Evolutionary conservation across 2,329 filamentous ascomycete genomes (phyloP), one percentile per base, ranked within the genome.

Genomic region (Xylariales sp.): DNA sequence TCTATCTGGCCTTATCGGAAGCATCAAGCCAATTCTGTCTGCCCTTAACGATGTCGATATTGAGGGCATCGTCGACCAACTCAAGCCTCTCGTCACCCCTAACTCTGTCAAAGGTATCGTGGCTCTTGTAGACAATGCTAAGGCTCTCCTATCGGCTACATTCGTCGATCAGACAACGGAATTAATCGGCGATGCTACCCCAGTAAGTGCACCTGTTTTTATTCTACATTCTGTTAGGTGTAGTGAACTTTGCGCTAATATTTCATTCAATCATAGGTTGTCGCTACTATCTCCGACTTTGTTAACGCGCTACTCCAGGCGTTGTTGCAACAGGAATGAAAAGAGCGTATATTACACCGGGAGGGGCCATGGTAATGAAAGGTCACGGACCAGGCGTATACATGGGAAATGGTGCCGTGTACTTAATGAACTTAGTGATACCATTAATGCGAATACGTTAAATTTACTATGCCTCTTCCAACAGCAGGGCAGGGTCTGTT

Each of bases 131-230:
- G 75, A 73, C 32, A 83, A 83, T 39, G 82, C 81, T 0, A 78
- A 80, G 61, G 66, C 72, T 30, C 72, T 83, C 14, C 70, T 83
- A 6, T 80, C 77, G 4, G 69, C 76, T 34, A 75, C 77, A 0
- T 83, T 83, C 69, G 80, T 83, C 6, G 75, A 77, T 23, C 80
- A 83, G 68, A 82, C 81, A 45, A 77, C 76, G 2, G 81, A 83
- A 63, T 72, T 83, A 41, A 83, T 83, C 71, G 79, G 77, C 32
- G 80, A 82, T 64, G 80, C 80, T 3, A 81, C 80, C 70, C 80
- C 80, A 60, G 79, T 81, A 80, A 76, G 79, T 69, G 50, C 48
- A n/a, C 39, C 10, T 41, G 14, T 52, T 30, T 16, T 16, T 10
- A 1, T 32, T 9, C n/a, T 16, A 7, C n/a, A 34, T 36, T 30